phyloP scores from a whole-genome alignment of 2,329 filamentous ascomycete genomes.

The Annulohypoxylon truncatum region DNA sequence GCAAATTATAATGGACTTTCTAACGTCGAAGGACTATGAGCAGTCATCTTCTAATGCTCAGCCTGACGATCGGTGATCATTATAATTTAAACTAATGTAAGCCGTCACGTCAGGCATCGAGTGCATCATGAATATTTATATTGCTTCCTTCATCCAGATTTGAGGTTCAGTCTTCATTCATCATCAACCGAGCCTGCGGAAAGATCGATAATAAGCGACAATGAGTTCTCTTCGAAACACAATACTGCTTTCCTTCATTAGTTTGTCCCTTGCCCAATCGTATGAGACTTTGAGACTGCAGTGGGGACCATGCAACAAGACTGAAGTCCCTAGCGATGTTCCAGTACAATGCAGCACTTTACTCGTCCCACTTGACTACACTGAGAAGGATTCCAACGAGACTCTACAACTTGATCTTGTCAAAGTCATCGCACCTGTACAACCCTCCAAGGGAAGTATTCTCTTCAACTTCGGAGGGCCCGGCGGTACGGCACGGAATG shows the following conservation, averaged over 20 bases:
- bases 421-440: constrained; percentile 47
- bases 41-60: not conserved
- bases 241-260: constrained; percentile 16
- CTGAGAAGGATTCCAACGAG: constrained; percentile 39
- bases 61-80: constrained; percentile 9
- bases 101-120: not conserved
- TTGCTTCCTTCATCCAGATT: not conserved
- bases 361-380: constrained; percentile 56
- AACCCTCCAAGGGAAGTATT: constrained; percentile 53
- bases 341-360: constrained; percentile 53
- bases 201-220: not conserved
- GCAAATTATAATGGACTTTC: not conserved
- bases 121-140: constrained; percentile 12
- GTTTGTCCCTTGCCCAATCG: constrained; percentile 24
- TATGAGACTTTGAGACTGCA: constrained; percentile 26
- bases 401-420: constrained; percentile 51
- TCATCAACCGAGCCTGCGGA: not conserved
- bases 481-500: constrained; percentile 37
- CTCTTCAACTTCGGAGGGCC: constrained; percentile 56
- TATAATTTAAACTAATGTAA: constrained; percentile 3
- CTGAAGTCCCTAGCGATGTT: constrained; percentile 37
- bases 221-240: constrained; percentile 17
- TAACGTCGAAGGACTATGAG: not conserved
- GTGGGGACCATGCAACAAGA: constrained; percentile 42
- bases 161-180: not conserved